Percentiles rank a stretch among this genome's conserved stretches.
Evolutionary conservation across 768 basidiomycete species (phyloP).

Genomic region (Calocybe indica): DNA sequence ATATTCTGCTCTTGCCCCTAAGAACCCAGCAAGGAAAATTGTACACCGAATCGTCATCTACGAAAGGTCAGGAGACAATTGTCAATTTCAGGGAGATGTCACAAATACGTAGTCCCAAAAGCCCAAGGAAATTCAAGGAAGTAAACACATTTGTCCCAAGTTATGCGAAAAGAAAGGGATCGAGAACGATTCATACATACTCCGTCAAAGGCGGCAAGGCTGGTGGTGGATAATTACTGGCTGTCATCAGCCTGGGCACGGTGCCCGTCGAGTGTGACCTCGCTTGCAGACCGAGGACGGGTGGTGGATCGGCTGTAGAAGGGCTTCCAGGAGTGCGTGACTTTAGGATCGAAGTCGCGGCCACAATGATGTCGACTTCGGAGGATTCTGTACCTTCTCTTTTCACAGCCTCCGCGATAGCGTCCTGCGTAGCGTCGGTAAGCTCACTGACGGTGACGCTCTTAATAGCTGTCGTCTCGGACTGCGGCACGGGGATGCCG

Average conservation of each 20-base stretch:
- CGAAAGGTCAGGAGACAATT: too few relatives aligned
- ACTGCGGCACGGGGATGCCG: slow-evolving; percentile 28
- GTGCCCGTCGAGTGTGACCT: slow-evolving; percentile 14
- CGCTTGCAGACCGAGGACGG: slow-evolving; percentile 12
- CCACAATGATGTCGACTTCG: slow-evolving; percentile 77
- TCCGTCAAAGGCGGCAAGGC: slow-evolving; percentile 35
- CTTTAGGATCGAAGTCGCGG: slow-evolving; percentile 51
- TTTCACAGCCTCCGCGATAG: slow-evolving; percentile 79
- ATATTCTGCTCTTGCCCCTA: not conserved
- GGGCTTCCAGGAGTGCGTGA: slow-evolving; percentile 28
- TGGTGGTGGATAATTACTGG: slow-evolving; percentile 17
- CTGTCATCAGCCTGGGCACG: slow-evolving; percentile 15
- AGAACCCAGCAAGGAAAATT: not conserved
- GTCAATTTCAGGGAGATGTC: too few relatives aligned
- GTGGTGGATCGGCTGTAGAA: slow-evolving; percentile 15
- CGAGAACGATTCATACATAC: slow-evolving; percentile 29
- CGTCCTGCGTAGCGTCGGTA: slow-evolving; percentile 49
- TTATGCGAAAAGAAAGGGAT: slow-evolving; percentile 14
- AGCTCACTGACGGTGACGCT: slow-evolving; percentile 46
- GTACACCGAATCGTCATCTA: not conserved
- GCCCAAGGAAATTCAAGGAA: slow-evolving; percentile 19
- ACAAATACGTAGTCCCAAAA: too few relatives aligned
- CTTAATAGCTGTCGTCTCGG: slow-evolving; percentile 37
- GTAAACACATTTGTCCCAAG: slow-evolving; percentile 17
- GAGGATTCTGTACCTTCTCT: slow-evolving; percentile 66